Evolutionary conservation across 2,329 filamentous ascomycete genomes (phyloP), one percentile per base, ranked within the genome.

Genomic region (Colletotrichum sansevieriae): DNA sequence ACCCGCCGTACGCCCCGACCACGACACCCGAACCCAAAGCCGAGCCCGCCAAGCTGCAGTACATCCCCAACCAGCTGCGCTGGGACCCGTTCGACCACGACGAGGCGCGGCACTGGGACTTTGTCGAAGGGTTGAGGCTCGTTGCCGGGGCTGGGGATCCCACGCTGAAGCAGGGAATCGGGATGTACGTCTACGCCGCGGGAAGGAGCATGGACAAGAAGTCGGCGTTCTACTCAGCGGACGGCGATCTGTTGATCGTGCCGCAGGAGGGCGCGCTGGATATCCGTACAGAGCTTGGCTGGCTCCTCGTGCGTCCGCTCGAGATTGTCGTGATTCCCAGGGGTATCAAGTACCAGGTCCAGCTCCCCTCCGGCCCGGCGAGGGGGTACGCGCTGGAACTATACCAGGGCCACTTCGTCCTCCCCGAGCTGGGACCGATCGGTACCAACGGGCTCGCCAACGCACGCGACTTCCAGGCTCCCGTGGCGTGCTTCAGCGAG

Each of bases 191-290:
- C 65, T 97, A 93, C 76, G 91, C 92, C 1, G 92, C 91, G 0
- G 92, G 92, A 20, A 90, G 88, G 77, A 89, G 90, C 75, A 97
- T 97, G 94, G 84, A 84, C 56, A 81, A 84, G n/a, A 87, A 87
- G 44, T 84, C 91, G 57, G 93, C 93, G 0, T 97, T 95, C 78
- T 97, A 95, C 83, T 95, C 91, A 3, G 91, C 93, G 0, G 92
- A 95, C 75, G 92, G 92, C 12, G 92, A 95, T 76, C 87, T 93
- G 73, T 79, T 95, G 64, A 90, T 95, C 70, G 91, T 95, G 13
- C 85, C 91, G 2, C 92, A 95, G 76, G 87, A 92, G 71, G 92
- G 92, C 2, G 84, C 85, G 13, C 81, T 95, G 44, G 91, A 95
- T 74, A 91, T 95, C 70, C 88, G 90, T 74, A 95, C 92, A 1